Percentiles rank a stretch among this genome's conserved stretches.
phyloP scores from a whole-genome alignment of 352 stramenopile species.

The Phytophthora meadii region DNA sequence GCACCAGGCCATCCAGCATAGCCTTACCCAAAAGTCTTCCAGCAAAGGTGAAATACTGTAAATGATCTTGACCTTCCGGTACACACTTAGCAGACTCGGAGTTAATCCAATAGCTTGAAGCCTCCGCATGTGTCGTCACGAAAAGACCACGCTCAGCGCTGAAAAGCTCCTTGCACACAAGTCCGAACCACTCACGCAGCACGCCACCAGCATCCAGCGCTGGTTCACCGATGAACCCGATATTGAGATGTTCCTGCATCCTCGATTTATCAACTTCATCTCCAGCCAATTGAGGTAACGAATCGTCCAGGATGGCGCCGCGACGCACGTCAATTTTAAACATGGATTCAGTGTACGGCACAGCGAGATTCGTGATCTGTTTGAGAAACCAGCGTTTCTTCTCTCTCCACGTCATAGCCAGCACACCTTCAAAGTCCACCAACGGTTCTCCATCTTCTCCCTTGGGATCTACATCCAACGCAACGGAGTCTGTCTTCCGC shows the following conservation, averaged over 20 bases:
- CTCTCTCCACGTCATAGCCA: conserved; percentile 72
- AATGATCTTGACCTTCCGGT: conserved; percentile 46
- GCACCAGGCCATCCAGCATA: conserved; percentile 96
- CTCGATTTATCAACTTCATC: conserved; percentile 28
- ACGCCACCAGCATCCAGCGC: conserved; percentile 80
- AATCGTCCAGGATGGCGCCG: conserved; percentile 68
- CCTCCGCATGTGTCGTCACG: conserved; percentile 72
- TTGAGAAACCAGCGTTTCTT: conserved; percentile 86
- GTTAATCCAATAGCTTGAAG: conserved; percentile 89
- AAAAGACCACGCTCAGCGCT: conserved; percentile 75
- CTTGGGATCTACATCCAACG: conserved; percentile 51
- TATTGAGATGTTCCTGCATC: conserved; percentile 77
- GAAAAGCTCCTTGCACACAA: conserved; percentile 83
- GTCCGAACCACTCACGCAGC: conserved; percentile 82
- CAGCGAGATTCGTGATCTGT: conserved; percentile 55
- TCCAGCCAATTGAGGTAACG: conserved; percentile 57
- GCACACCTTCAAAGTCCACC: conserved; percentile 71
- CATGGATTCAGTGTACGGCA: conserved; percentile 71
- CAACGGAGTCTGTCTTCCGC: conserved; percentile 58
- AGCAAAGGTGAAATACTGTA: conserved; percentile 97
- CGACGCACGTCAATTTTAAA: conserved; percentile 70
- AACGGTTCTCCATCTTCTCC: conserved; percentile 30
- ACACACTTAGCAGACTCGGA: conserved; percentile 54
- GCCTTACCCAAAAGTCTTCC: conserved; percentile 97
- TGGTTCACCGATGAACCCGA: conserved; percentile 74